These are phyloP conservation scores for Vanrija sp. DNA, from an alignment of 1,284 basidiomycete genomes.

Conservation along the genomic window DNA sequence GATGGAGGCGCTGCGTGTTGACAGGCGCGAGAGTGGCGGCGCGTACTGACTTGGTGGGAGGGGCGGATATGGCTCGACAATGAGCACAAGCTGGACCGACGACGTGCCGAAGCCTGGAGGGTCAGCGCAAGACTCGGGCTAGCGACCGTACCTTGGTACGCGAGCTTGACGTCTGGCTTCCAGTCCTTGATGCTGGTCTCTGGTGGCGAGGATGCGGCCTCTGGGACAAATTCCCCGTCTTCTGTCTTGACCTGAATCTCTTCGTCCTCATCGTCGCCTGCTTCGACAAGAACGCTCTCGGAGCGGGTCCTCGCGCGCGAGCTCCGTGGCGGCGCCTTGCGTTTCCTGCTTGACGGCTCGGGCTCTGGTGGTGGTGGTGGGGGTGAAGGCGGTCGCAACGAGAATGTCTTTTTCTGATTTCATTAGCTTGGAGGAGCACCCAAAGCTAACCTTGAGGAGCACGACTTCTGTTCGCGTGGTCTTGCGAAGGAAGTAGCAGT, in stretches of 20 bases:
- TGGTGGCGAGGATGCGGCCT: slow-evolving; percentile 10
- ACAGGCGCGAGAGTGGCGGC: slow-evolving; percentile 43
- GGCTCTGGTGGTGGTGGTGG: slow-evolving; percentile 14
- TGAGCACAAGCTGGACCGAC: slow-evolving; percentile 44
- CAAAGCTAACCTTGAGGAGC: slow-evolving; percentile 34
- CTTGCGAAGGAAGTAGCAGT: slow-evolving; percentile 44
- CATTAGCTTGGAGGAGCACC: not conserved
- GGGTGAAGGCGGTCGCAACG: slow-evolving; percentile 35
- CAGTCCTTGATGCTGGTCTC: slow-evolving; percentile 43
- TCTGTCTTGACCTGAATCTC: slow-evolving; percentile 25
- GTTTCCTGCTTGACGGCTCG: slow-evolving; percentile 9
- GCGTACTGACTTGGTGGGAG: slow-evolving; percentile 39
- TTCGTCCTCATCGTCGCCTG: slow-evolving; percentile 18
- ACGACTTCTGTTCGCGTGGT: slow-evolving; percentile 45
- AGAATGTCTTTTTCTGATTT: slow-evolving; percentile 36
- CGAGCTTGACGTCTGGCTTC: slow-evolving; percentile 42
- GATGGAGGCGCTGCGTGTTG: slow-evolving; percentile 36
- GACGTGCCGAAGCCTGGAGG: slow-evolving; percentile 42
- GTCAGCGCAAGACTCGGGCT: not conserved
- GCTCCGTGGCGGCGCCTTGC: slow-evolving; percentile 19
- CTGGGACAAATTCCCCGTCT: not conserved
- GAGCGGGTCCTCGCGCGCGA: slow-evolving; percentile 10
- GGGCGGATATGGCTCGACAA: slow-evolving; percentile 45
- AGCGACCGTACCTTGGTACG: slow-evolving; percentile 34
- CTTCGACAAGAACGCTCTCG: not conserved